A percentile compares a stretch with the other conserved stretches of the same genome.
Evolutionary conservation across 495 filamentous ascomycete species (phyloP).

Genomic region (Aspergillus bridgeri): DNA sequence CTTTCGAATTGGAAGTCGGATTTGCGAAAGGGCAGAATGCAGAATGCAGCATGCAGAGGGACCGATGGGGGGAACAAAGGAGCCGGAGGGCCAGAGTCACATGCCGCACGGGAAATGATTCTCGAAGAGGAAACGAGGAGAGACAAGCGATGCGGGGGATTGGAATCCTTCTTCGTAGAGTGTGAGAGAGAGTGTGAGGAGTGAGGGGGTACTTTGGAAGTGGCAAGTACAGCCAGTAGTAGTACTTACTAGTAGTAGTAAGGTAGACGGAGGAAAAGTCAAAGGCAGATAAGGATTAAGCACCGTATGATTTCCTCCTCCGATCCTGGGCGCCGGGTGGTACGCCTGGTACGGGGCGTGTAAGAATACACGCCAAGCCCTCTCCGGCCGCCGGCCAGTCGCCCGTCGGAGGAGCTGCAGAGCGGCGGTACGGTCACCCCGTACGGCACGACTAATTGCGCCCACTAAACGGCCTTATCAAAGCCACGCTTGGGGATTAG

Average conservation of each 20-base stretch:
- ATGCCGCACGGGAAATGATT: not conserved
- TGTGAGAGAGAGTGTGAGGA: not conserved
- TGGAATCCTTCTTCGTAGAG: too few relatives aligned
- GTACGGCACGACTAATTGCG: constrained; percentile 7
- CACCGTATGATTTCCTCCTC: not conserved
- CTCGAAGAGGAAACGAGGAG: not conserved
- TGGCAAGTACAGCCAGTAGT: too few relatives aligned
- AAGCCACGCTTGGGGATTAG: constrained; percentile 10
- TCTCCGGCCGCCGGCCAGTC: too few relatives aligned
- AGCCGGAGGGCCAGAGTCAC: too few relatives aligned
- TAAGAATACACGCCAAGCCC: too few relatives aligned
- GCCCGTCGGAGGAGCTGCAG: too few relatives aligned
- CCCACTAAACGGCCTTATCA: constrained; percentile 8
- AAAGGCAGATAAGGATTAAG: not conserved
- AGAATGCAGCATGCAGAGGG: too few relatives aligned
- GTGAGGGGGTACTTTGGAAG: too few relatives aligned
- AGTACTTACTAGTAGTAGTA: not conserved
- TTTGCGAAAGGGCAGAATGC: too few relatives aligned
- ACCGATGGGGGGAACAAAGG: too few relatives aligned
- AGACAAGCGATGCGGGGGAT: constrained; percentile 5
- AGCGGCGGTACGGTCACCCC: not conserved
- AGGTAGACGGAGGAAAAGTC: not conserved
- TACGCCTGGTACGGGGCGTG: too few relatives aligned
- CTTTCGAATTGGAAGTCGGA: too few relatives aligned
- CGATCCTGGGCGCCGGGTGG: not conserved